Evolutionary conservation across 2,329 filamentous ascomycete genomes (phyloP).

Genomic region (Sporothrix dimorphospora): DNA sequence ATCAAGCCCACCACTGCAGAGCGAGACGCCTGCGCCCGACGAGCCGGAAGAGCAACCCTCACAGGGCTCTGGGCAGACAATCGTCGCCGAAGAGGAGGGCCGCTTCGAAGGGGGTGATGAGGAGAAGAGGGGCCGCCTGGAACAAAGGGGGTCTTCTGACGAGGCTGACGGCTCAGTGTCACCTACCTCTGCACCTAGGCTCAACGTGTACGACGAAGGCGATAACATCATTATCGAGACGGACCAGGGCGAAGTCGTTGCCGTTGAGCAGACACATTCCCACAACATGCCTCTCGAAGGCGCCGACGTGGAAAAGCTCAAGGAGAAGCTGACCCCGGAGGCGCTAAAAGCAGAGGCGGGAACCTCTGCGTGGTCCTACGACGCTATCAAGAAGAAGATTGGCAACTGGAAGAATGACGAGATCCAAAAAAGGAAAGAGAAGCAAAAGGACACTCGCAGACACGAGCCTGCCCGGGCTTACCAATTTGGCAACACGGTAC

Average conservation of each 20-base stretch:
- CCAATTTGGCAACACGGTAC: slow-evolving; percentile 78
- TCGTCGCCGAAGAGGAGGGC: slow-evolving; percentile 6
- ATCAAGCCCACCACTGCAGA: slow-evolving; percentile 20
- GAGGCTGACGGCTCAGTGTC: slow-evolving; percentile 31
- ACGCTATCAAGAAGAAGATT: slow-evolving; percentile 54
- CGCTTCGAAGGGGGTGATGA: not conserved
- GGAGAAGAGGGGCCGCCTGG: slow-evolving; percentile 1
- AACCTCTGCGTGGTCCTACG: slow-evolving; percentile 49
- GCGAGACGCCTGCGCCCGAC: slow-evolving; percentile 33
- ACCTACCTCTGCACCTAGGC: slow-evolving; percentile 32
- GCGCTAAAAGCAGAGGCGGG: slow-evolving; percentile 41
- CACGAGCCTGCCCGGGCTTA: slow-evolving; percentile 79
- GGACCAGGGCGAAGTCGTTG: slow-evolving; percentile 81
- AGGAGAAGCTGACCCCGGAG: slow-evolving; percentile 33
- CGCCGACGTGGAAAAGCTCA: slow-evolving; percentile 30
- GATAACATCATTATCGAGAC: slow-evolving; percentile 80
- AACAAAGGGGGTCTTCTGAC: slow-evolving; percentile 24
- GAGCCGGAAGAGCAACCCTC: slow-evolving; percentile 34
- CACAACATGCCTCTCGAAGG: not conserved
- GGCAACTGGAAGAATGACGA: slow-evolving; percentile 62
- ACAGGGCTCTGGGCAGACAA: slow-evolving; percentile 25
- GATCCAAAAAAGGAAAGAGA: slow-evolving; percentile 63
- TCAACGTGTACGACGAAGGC: slow-evolving; percentile 82
- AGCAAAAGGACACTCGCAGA: slow-evolving; percentile 57
- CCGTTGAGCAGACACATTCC: slow-evolving; percentile 56